These are phyloP conservation scores for Coemansia sp. DNA, from an alignment of 192 early-diverging fungal genomes.

Conservation along the genomic window DNA sequence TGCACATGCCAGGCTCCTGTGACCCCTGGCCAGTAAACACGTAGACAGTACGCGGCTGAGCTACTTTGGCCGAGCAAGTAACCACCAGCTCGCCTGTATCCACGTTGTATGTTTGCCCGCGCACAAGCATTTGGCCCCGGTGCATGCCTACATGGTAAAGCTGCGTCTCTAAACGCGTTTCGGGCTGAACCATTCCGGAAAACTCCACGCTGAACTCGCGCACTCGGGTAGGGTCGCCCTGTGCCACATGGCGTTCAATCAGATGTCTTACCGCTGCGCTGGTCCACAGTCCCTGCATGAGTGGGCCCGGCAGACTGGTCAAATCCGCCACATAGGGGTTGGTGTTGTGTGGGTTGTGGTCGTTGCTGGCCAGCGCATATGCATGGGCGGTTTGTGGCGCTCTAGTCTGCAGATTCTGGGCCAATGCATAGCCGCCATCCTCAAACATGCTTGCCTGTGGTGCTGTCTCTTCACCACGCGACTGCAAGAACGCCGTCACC, in stretches of 20 bases:
- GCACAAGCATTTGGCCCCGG: constrained; percentile 82
- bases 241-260: constrained; percentile 82
- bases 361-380: constrained; percentile 79
- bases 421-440: constrained; percentile 56
- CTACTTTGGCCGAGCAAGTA: constrained; percentile 80
- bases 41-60: constrained; percentile 81
- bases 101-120: constrained; percentile 73
- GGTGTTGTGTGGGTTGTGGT: constrained; percentile 90
- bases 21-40: constrained; percentile 97
- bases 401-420: background rate
- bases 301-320: constrained; percentile 77
- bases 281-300: constrained; percentile 88
- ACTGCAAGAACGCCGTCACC: constrained; percentile 76
- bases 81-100: constrained; percentile 63
- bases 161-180: constrained; percentile 76
- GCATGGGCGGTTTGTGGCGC: constrained; percentile 61
- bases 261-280: constrained; percentile 83
- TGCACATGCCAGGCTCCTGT: constrained; percentile 92
- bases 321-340: constrained; percentile 87
- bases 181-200: constrained; percentile 76
- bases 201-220: constrained; percentile 71
- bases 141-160: constrained; percentile 87
- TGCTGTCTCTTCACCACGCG: constrained; percentile 39
- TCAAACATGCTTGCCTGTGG: constrained; percentile 71
- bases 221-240: constrained; percentile 80